phyloP scores from a whole-genome alignment of 1,284 basidiomycete genomes.

The Puccinia sorghi region DNA sequence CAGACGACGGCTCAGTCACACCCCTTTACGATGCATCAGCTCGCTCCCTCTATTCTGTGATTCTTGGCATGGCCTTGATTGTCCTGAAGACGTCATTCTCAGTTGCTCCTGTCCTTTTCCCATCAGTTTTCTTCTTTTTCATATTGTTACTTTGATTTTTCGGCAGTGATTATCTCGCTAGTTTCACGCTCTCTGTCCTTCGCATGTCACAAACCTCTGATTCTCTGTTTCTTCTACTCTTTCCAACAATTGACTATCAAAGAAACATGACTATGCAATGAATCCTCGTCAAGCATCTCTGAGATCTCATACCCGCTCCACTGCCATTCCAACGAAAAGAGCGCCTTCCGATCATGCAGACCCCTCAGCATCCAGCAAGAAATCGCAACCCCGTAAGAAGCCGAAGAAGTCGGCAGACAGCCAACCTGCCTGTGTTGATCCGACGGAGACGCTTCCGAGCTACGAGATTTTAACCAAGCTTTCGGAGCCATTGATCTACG shows the following conservation, averaged over 20 bases:
- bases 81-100: too few species aligned
- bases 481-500: not conserved
- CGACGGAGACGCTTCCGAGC: not conserved
- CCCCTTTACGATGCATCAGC: too few species aligned
- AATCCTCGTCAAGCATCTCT: constrained; percentile 3
- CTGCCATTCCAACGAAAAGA: not conserved
- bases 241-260: not conserved
- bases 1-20: not conserved
- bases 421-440: too few species aligned
- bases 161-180: too few species aligned
- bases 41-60: too few species aligned
- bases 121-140: not conserved
- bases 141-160: not conserved
- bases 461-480: not conserved
- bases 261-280: not conserved
- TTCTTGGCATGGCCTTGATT: too few species aligned
- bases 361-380: not conserved
- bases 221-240: not conserved
- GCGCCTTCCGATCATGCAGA: not conserved
- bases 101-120: too few species aligned
- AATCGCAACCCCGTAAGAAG: not conserved
- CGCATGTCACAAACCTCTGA: not conserved
- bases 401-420: not conserved
- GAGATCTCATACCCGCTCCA: not conserved
- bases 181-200: too few species aligned